These are phyloP conservation scores for Mortierella antarctica DNA, from an alignment of 192 early-diverging fungal species.

Conservation along the genomic window DNA sequence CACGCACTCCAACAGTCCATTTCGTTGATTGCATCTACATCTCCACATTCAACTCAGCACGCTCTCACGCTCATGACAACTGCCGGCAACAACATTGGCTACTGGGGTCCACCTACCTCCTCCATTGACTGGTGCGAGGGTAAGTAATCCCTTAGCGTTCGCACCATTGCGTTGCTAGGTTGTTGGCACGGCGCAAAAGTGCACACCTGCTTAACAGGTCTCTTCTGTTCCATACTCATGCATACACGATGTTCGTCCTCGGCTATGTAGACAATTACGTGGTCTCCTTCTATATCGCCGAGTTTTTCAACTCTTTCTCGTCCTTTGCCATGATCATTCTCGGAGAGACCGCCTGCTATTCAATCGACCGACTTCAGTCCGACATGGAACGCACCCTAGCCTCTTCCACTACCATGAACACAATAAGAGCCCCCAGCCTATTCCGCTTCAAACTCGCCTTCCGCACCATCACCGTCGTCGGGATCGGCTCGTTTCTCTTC, in stretches of 20 bases:
- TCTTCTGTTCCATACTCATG: neutral
- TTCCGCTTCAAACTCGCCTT: conserved; percentile 65
- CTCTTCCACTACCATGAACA: neutral
- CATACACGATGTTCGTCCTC: neutral
- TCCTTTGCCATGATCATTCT: conserved; percentile 74
- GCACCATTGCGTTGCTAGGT: neutral
- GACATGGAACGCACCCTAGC: conserved; percentile 2
- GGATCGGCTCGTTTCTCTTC: conserved; percentile 81
- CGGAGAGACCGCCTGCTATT: conserved; percentile 61
- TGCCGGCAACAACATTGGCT: conserved; percentile 11
- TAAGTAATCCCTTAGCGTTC: conserved; percentile 2
- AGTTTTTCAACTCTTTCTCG: conserved; percentile 74
- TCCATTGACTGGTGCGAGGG: conserved; percentile 63
- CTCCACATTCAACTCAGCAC: too few species aligned
- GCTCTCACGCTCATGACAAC: conserved; percentile 3
- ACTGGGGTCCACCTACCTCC: conserved; percentile 67
- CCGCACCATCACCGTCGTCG: conserved; percentile 74
- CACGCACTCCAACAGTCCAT: too few species aligned
- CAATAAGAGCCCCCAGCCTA: conserved; percentile 27
- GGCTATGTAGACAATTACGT: conserved; percentile 59
- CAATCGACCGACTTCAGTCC: conserved; percentile 23
- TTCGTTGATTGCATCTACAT: too few species aligned
- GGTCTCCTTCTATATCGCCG: conserved; percentile 62
- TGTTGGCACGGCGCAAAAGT: neutral
- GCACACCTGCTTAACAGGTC: neutral